Base-by-base conservation (phyloP, 768 basidiomycete genomes). In the Solioccasus polychromus region DNA sequence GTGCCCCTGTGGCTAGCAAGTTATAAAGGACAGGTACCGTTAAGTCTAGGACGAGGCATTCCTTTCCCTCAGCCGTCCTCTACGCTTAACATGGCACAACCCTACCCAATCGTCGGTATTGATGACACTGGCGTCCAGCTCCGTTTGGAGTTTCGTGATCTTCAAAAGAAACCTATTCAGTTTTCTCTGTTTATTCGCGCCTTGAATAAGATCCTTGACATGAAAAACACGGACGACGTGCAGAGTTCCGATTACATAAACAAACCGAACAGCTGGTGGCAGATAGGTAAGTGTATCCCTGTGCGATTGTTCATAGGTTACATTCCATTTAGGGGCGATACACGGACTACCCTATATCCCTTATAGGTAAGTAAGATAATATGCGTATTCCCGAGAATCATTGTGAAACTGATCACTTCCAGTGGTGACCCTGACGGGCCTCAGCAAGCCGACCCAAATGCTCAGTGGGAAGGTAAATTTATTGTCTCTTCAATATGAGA, bases 261-360 rank as follows among this genome's bases (percentile, higher is more conserved):
- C 5, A 57, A 54, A 1, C 55, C 55, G 12, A 58, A 57, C 37
- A 50, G 55, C 17, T 57, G 47, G 47, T 58, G 51, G 55, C 55
- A 58, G 26, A 50, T 57, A 0, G 52, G 56, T 58, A 40, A 35
- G 41, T 2, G 7, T 8, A 25, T 30, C 2, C 17, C 22, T 7
- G 19, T 2, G 8, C 11, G 6, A 18, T n/a, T 9, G 12, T 11
- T 35, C 15, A 10, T 1, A 0, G 2, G 34, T 50, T 17, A 53
- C 8, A 5, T 6, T 19, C n/a, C 7, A 22, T 6, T 30, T 32
- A 58, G 56, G 45, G 9, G 12, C 20, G 1, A 58, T 57, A 30
- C 56, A 57, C 14, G 56, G 56, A 23, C 17, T 58, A 22, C 56
- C 56, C 12, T 54, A 51, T 19, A 30, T 4, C 5, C 35, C 48